Evolutionary conservation across 73 alveolate species (phyloP), one percentile per base, ranked within the genome.

Genomic region (Breviolum minutum): DNA sequence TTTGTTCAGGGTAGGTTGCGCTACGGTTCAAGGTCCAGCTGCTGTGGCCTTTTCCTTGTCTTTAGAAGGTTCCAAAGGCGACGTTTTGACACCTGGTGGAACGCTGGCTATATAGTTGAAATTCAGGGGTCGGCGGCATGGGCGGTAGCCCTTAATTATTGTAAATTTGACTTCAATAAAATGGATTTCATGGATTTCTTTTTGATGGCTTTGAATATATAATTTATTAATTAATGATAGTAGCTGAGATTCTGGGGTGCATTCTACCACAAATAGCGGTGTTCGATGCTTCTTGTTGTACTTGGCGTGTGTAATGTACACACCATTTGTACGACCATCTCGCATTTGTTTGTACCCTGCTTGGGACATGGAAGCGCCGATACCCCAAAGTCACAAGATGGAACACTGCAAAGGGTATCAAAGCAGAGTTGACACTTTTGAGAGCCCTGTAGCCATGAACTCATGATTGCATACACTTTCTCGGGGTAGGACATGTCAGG

Each of bases 281-380:
- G 70, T 30, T 63, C 89, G 89, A 29, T 7, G 27, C 9, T 6
- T n/a, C 27, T 30, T 26, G 89, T 81, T 81, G 89, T 81, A 81
- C 70, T 81, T 81, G 63, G 89, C 89, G 63, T 81, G 89, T 24
- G 63, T 81, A 63, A 81, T 29, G 89, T 81, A 81, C 27, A 81
- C 89, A 7, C 30, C 14, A n/a, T 81, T 81, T 13, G 89, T 81
- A 13, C 64, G 62, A 16, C 89, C 89, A 14, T 81, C 64, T 5
- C 89, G 16, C 29, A n/a, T 81, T 29, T 8, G 27, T 12, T n/a
- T 63, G 6, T 9, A 8, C 71, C 89, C 89, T 13, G 89, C 89
- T 14, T 16, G 32, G 2, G 89, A 81, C 89, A 81, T 81, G 89
- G 89, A 30, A 81, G 89, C 32, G 69, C 89, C 29, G 69, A 30